These are phyloP conservation scores for Metschnikowia cubensis DNA, from an alignment of 805 yeast species.

Conservation along the genomic window DNA sequence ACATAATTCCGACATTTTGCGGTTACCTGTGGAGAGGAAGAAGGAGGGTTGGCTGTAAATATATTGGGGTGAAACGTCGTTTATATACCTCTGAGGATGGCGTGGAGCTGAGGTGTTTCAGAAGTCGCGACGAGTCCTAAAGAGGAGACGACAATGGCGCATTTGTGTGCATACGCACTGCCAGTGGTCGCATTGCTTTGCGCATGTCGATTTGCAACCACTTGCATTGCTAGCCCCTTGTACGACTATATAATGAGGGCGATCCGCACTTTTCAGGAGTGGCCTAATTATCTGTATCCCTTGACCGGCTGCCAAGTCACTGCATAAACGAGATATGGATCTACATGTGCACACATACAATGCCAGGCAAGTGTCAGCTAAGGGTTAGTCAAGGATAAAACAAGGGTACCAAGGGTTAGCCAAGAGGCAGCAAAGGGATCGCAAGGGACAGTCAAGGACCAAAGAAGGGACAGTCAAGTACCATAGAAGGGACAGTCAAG, in stretches of 20 bases:
- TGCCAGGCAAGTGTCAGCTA: no score
- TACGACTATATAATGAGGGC: neutral
- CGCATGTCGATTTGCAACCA: conserved; percentile 1
- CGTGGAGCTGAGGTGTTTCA: conserved; percentile 1
- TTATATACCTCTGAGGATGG: neutral
- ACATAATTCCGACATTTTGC: conserved; percentile 42
- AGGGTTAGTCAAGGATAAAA: no score
- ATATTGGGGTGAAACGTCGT: neutral
- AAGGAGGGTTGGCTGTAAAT: neutral
- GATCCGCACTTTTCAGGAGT: neutral
- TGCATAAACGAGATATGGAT: no score
- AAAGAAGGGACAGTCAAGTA: no score
- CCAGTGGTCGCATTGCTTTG: neutral
- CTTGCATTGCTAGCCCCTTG: neutral
- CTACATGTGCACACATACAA: no score
- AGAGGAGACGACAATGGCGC: conserved; percentile 1
- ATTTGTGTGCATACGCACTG: conserved; percentile 3
- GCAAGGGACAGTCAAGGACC: neutral
- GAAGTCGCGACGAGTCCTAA: conserved; percentile 1
- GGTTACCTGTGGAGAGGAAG: no score
- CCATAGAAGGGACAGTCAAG: neutral
- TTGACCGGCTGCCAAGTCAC: neutral
- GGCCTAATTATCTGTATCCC: neutral
- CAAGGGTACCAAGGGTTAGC: no score
- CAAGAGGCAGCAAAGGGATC: neutral